These are phyloP conservation scores for Setaria italica DNA, from an alignment of 202 grass and related monocot species.

Conservation along the genomic window DNA sequence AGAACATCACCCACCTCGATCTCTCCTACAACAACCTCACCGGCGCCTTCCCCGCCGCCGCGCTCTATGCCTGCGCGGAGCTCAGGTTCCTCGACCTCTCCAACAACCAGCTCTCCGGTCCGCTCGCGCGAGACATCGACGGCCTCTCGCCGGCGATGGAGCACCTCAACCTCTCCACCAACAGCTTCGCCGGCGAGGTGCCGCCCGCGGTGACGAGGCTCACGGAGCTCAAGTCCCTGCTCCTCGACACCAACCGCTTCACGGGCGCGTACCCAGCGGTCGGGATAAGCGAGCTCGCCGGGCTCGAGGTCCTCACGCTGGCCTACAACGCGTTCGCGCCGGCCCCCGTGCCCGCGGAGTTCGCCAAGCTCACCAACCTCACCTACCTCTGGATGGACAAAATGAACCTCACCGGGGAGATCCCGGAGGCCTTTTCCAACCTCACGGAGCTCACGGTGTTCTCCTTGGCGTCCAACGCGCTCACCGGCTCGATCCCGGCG, in stretches of 20 bases:
- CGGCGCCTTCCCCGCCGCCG: constrained; percentile 51
- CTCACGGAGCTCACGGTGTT: constrained; percentile 53
- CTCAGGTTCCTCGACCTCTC: constrained; percentile 69
- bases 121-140: constrained; percentile 56
- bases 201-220: constrained; percentile 43
- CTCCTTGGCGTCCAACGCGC: constrained; percentile 42
- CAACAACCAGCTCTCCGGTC: constrained; percentile 57
- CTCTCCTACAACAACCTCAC: constrained; percentile 64
- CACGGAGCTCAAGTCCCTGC: constrained; percentile 38
- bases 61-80: constrained; percentile 58
- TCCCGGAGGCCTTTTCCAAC: constrained; percentile 44
- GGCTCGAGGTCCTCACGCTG: constrained; percentile 57
- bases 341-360: constrained; percentile 47
- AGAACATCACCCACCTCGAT: constrained; percentile 58
- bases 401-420: constrained; percentile 58
- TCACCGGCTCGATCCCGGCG: constrained; percentile 61
- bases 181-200: constrained; percentile 57
- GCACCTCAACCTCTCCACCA: constrained; percentile 63
- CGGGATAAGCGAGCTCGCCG: constrained; percentile 46
- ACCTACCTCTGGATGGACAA: constrained; percentile 56
- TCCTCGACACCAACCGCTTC: constrained; percentile 63
- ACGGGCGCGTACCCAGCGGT: constrained; percentile 52
- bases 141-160: constrained; percentile 39
- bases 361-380: constrained; percentile 56
- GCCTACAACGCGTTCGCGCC: constrained; percentile 55